Conservation (phyloP, 768 basidiomycete genomes). For the Lactarius hengduanensis region DNA sequence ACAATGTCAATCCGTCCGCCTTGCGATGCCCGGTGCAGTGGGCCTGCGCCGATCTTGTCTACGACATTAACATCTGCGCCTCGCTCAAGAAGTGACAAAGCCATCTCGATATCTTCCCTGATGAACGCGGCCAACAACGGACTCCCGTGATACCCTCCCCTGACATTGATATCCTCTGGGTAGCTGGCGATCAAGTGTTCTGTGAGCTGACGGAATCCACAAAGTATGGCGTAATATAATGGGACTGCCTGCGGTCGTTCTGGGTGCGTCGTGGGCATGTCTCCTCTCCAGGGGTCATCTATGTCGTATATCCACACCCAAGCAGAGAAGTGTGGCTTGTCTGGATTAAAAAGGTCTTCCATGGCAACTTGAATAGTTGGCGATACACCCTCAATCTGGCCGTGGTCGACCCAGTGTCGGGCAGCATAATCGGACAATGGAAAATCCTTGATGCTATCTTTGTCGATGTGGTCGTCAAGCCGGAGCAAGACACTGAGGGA, state of each 20-base stretch:
- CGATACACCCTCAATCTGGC: not conserved
- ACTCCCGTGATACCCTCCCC: not conserved
- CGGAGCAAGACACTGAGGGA: not conserved
- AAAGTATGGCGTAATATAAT: conserved; percentile 3
- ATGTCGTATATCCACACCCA: conserved; percentile 14
- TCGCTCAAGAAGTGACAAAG: not conserved
- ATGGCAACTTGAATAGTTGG: not conserved
- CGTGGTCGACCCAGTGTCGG: conserved; percentile 1
- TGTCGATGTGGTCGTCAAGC: not conserved
- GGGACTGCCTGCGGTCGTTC: not conserved
- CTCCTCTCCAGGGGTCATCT: not conserved
- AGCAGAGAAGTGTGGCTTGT: not conserved
- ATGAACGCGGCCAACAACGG: not conserved
- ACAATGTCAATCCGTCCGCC: not conserved
- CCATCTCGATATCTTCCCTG: not conserved
- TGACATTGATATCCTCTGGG: not conserved
- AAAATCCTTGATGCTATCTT: not conserved
- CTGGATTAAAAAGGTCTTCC: conserved; percentile 7
- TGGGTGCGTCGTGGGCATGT: not conserved
- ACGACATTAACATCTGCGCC: not conserved
- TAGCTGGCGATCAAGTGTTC: conserved; percentile 1
- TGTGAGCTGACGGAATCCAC: not conserved
- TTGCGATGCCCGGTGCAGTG: not conserved
- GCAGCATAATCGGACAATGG: conserved; percentile 8
- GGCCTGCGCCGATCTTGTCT: not conserved